These are phyloP conservation scores for Irpex rosettiformis DNA, from an alignment of 1,284 basidiomycete genomes.

Conservation along the genomic window DNA sequence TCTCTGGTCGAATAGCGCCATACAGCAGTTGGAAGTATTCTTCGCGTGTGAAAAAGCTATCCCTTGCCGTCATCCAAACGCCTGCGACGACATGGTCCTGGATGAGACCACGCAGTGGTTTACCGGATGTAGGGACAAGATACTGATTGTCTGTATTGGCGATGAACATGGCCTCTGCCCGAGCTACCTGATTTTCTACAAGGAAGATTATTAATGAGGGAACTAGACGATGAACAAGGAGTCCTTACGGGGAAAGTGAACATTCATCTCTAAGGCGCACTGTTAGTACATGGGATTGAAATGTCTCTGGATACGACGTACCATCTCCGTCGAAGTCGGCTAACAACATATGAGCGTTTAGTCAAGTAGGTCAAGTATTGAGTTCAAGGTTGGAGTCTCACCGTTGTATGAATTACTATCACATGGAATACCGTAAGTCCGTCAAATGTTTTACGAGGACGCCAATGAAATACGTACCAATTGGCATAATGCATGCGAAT, in stretches of 20 bases:
- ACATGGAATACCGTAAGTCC: conserved; percentile 12
- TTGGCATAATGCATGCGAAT: conserved; percentile 99
- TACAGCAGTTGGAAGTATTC: conserved; percentile 98
- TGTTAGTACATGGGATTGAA: neutral
- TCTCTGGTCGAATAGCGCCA: conserved; percentile 91
- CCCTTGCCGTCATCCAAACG: conserved; percentile 98
- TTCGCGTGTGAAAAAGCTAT: conserved; percentile 92
- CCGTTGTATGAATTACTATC: conserved; percentile 95
- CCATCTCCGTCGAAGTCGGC: conserved; percentile 99
- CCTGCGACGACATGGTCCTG: conserved; percentile 99
- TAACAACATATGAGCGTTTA: conserved; percentile 27
- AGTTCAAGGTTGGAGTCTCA: conserved; percentile 31
- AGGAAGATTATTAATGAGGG: conserved; percentile 8
- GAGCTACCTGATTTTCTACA: conserved; percentile 86
- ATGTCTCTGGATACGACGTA: conserved; percentile 32
- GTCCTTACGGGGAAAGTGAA: conserved; percentile 92
- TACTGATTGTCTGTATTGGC: conserved; percentile 99
- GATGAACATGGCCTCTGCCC: conserved; percentile 91
- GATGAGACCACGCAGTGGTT: conserved; percentile 95
- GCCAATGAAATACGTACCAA: conserved; percentile 57
- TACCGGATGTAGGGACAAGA: conserved; percentile 96
- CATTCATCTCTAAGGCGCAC: conserved; percentile 88
- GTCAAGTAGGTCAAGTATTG: conserved; percentile 11
- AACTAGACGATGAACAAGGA: conserved; percentile 5
- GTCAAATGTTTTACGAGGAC: neutral